Conservation (phyloP, 208 protist genomes). For the Crithidia expoeki region DNA sequence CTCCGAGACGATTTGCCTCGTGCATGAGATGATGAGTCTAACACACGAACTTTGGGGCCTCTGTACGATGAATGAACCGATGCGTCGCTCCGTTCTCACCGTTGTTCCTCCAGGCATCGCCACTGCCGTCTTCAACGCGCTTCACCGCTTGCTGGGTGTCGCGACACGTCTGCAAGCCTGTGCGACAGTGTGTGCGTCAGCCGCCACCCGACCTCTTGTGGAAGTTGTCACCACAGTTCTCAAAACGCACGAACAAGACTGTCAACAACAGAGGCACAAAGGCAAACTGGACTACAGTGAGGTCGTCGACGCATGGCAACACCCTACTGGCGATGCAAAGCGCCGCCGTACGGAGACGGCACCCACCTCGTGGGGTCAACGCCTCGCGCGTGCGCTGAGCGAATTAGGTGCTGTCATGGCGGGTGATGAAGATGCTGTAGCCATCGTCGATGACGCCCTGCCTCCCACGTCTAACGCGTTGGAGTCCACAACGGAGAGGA, state of each 20-base stretch:
- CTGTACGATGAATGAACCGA: conserved; percentile 41
- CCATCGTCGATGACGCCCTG: conserved; percentile 22
- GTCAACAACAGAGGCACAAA: too few species aligned
- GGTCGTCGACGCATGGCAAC: background rate
- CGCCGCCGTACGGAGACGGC: conserved; percentile 42
- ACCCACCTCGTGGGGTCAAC: conserved; percentile 21
- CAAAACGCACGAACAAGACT: conserved; percentile 4
- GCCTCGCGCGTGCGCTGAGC: conserved; percentile 24
- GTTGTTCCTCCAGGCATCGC: conserved; percentile 19
- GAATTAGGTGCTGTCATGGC: conserved; percentile 25
- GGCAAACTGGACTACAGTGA: too few species aligned
- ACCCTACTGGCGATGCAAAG: conserved; percentile 22
- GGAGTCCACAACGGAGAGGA: background rate
- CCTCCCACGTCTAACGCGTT: background rate
- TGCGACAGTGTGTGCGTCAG: conserved; percentile 8
- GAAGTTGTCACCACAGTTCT: conserved; percentile 19
- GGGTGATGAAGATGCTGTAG: conserved; percentile 9
- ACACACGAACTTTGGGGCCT: conserved; percentile 69
- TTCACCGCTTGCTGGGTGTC: conserved; percentile 19
- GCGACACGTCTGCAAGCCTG: conserved; percentile 24
- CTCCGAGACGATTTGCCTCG: conserved; percentile 20
- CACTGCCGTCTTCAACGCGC: conserved; percentile 7
- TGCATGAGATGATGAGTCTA: conserved; percentile 46
- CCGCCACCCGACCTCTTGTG: conserved; percentile 22
- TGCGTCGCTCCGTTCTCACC: conserved; percentile 25